Evolutionary conservation across 805 yeast species (phyloP).

Genomic region (Hanseniaspora lachancei): DNA sequence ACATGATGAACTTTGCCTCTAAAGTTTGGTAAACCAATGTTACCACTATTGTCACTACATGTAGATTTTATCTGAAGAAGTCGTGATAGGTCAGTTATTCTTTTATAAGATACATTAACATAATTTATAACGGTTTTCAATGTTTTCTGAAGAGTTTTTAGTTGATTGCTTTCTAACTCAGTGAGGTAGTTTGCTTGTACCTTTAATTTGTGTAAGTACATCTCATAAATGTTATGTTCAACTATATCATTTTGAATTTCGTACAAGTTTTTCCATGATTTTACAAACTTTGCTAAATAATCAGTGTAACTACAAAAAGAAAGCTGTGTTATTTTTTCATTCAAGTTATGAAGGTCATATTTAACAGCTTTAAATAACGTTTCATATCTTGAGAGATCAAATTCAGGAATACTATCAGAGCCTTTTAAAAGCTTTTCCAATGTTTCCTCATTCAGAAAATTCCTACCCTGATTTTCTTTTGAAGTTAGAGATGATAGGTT

Average conservation of each 20-base stretch:
- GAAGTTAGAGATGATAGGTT: background rate
- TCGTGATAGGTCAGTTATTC: background rate
- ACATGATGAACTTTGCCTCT: conserved; percentile 16
- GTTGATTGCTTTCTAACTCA: background rate
- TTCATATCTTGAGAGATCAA: background rate
- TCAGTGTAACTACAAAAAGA: background rate
- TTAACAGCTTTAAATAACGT: background rate
- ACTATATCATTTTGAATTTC: background rate
- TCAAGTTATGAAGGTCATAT: background rate
- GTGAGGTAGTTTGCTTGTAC: background rate
- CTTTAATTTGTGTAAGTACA: conserved; percentile 8
- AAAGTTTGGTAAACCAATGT: conserved; percentile 1
- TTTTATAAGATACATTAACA: background rate
- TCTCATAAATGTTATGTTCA: background rate
- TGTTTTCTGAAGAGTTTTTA: background rate
- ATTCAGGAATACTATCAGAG: background rate
- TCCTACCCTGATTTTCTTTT: background rate
- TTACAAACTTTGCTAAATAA: background rate
- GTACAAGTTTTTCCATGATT: background rate
- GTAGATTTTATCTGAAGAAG: background rate
- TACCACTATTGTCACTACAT: background rate
- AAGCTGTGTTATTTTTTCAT: background rate
- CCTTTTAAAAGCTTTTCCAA: background rate
- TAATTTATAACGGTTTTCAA: background rate
- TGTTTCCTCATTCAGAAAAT: background rate